Percentiles rank a stretch among this genome's conserved stretches.
Conservation (phyloP, 495 filamentous ascomycete genomes). For the Xylaria venustula region DNA sequence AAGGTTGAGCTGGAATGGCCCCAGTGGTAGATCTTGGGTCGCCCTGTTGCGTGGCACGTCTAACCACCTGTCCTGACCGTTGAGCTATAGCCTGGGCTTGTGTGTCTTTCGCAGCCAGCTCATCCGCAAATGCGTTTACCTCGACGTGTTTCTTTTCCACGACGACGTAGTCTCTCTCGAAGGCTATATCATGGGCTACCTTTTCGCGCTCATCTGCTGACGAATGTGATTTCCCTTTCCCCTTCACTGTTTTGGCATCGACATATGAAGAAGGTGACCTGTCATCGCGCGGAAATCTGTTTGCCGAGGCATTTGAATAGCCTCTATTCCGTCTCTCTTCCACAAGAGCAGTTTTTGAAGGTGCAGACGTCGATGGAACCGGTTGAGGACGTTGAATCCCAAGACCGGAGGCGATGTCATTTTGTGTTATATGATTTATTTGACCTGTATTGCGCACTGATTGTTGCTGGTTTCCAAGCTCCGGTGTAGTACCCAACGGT, state of each 20-base stretch:
- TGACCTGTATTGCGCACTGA: conserved; percentile 15
- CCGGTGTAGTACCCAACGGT: conserved; percentile 36
- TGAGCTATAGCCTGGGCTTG: conserved; percentile 51
- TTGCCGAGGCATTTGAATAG: conserved; percentile 37
- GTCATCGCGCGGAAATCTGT: conserved; percentile 18
- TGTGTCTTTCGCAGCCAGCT: conserved; percentile 75
- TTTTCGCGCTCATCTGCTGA: conserved; percentile 63
- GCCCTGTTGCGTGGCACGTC: conserved; percentile 65
- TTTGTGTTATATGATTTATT: conserved; percentile 32
- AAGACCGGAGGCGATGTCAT: conserved; percentile 41
- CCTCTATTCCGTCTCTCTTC: conserved; percentile 33
- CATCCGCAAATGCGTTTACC: conserved; percentile 95
- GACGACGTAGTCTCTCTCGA: conserved; percentile 91
- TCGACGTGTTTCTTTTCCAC: conserved; percentile 94
- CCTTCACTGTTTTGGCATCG: conserved; percentile 15
- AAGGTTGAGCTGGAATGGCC: conserved; percentile 52
- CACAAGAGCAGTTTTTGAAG: conserved; percentile 29
- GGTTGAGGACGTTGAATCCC: conserved; percentile 42
- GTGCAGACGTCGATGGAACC: conserved; percentile 40
- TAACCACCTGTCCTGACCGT: conserved; percentile 45
- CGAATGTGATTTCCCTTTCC: conserved; percentile 29
- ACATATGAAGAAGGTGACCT: conserved; percentile 20
- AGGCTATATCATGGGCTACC: conserved; percentile 82
- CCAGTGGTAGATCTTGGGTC: conserved; percentile 56
- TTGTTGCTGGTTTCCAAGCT: conserved; percentile 25